Evolutionary conservation across 2,329 filamentous ascomycete species (phyloP).

Genomic region (Diaporthe sp.): DNA sequence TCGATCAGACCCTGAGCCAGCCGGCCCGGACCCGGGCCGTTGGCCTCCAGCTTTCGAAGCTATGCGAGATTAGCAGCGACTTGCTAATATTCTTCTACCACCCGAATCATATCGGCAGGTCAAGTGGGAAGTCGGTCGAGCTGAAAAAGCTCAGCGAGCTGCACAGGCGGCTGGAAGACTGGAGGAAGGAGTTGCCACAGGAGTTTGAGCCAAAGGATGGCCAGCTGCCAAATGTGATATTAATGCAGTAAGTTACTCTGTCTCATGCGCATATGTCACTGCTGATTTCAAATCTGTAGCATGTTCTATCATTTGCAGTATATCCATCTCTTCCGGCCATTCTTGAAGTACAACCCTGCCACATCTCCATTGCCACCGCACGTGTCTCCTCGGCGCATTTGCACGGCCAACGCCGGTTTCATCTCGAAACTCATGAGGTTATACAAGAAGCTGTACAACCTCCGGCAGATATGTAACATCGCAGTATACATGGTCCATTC

Average conservation of each 20-base stretch:
- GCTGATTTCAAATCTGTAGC: slow-evolving; percentile 60
- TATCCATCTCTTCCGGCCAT: slow-evolving; percentile 95
- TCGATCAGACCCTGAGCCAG: slow-evolving; percentile 79
- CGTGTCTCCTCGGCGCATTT: slow-evolving; percentile 90
- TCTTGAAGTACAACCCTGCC: slow-evolving; percentile 87
- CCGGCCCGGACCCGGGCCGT: slow-evolving; percentile 87
- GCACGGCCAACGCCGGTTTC: slow-evolving; percentile 87
- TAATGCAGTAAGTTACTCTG: slow-evolving; percentile 80
- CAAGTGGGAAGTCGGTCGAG: slow-evolving; percentile 83
- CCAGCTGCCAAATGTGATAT: slow-evolving; percentile 84
- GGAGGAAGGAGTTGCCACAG: slow-evolving; percentile 85
- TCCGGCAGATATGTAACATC: slow-evolving; percentile 96
- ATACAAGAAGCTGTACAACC: slow-evolving; percentile 91
- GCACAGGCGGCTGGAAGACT: slow-evolving; percentile 89
- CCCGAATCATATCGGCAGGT: slow-evolving; percentile 74
- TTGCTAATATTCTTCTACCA: slow-evolving; percentile 93
- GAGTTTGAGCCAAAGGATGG: slow-evolving; percentile 93
- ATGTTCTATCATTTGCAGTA: slow-evolving; percentile 98
- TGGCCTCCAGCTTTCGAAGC: slow-evolving; percentile 82
- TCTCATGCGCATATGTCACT: neutral
- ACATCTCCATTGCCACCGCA: slow-evolving; percentile 87
- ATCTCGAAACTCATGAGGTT: slow-evolving; percentile 95
- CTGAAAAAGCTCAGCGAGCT: slow-evolving; percentile 94
- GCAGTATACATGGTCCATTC: slow-evolving; percentile 96
- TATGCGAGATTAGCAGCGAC: slow-evolving; percentile 96